A percentile compares a stretch with the other conserved stretches of the same genome.
These are phyloP conservation scores for Protoeuglena noctilucae DNA, from an alignment of 139 green algal genomes.

Conservation along the genomic window DNA sequence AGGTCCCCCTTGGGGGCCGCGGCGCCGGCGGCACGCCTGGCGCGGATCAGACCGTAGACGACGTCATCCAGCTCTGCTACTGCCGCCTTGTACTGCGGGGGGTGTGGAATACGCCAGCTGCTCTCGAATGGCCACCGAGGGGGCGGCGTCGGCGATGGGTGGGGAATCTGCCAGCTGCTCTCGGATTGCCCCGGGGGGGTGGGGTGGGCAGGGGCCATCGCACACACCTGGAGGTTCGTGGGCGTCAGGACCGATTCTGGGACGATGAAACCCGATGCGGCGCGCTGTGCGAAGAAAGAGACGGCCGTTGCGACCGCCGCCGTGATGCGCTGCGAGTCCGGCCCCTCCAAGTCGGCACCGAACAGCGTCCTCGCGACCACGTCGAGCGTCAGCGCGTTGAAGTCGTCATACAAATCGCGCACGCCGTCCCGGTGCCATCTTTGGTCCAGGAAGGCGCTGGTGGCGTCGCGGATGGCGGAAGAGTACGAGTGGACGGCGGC, in stretches of 20 bases:
- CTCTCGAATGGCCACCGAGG: too few relatives aligned
- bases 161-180: too few relatives aligned
- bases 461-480: slow-evolving; percentile 16
- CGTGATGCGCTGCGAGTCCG: slow-evolving; percentile 1
- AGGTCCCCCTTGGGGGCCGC: slow-evolving; percentile 21
- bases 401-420: slow-evolving; percentile 54
- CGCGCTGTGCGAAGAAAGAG: slow-evolving; percentile 40
- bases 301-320: slow-evolving; percentile 42
- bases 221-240: too few relatives aligned
- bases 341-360: slow-evolving; percentile 13
- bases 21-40: slow-evolving; percentile 11
- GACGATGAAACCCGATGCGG: slow-evolving; percentile 29
- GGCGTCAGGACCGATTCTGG: slow-evolving; percentile 69
- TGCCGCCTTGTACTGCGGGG: slow-evolving; percentile 46
- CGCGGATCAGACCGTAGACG: slow-evolving; percentile 60
- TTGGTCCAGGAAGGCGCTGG: slow-evolving; percentile 8
- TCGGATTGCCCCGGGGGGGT: too few relatives aligned
- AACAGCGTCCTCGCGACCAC: slow-evolving; percentile 67
- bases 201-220: too few relatives aligned
- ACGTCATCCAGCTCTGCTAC: slow-evolving; percentile 52
- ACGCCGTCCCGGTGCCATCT: slow-evolving; percentile 13
- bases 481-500: slow-evolving; percentile 41
- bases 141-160: too few relatives aligned
- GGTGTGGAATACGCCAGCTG: too few relatives aligned
- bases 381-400: slow-evolving; percentile 67